Evolutionary conservation across 176 grass and related monocot species (phyloP).

Genomic region (Avena insularis): DNA sequence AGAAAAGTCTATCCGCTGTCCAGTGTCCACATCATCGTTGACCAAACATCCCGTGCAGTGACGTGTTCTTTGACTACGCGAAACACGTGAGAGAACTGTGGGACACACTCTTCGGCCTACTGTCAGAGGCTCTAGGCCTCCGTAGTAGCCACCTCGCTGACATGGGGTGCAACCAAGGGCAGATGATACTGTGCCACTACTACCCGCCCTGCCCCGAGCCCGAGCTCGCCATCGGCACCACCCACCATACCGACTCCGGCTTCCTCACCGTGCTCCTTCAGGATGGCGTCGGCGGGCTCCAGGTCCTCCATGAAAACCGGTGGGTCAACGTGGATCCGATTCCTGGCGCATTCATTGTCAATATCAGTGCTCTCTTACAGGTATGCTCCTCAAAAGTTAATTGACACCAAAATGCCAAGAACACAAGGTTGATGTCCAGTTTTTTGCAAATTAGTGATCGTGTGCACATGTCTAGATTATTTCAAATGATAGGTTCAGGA

Average conservation of each 20-base stretch:
- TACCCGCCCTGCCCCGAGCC: constrained; percentile 68
- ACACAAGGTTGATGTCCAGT: not conserved
- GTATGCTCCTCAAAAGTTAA: not conserved
- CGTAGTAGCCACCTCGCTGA: constrained; percentile 37
- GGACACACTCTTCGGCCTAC: constrained; percentile 45
- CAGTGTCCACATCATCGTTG: too few relatives aligned
- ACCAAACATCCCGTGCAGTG: constrained; percentile 14
- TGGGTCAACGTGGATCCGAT: not conserved
- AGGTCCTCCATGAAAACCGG: not conserved
- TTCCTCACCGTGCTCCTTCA: not conserved
- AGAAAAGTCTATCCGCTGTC: too few relatives aligned
- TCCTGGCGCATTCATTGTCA: not conserved
- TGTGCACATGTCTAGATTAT: constrained; percentile 44
- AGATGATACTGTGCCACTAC: constrained; percentile 57
- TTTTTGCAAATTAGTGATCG: not conserved
- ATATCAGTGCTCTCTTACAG: not conserved
- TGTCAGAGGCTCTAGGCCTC: constrained; percentile 64
- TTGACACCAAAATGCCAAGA: not conserved
- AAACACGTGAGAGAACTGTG: constrained; percentile 34
- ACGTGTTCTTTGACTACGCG: constrained; percentile 48
- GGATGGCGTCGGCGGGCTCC: not conserved
- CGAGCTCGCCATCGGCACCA: not conserved
- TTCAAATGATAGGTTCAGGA: constrained; percentile 60
- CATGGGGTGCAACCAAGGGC: constrained; percentile 54
- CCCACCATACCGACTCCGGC: not conserved